phyloP scores from a whole-genome alignment of 306 rosid genomes.

The Castanea mollissima region DNA sequence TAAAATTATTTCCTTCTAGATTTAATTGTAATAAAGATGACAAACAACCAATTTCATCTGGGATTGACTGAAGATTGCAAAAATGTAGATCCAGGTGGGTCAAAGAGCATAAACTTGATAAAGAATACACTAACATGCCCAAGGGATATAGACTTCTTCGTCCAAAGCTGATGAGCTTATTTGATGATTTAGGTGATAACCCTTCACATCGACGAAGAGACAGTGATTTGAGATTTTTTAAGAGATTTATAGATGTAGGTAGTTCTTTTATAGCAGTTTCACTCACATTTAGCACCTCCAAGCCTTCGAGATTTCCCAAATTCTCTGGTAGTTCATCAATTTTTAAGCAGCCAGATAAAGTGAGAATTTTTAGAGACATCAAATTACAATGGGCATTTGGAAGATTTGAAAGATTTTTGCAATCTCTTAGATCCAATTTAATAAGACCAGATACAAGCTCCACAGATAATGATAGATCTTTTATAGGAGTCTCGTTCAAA shows the following conservation, averaged over 20 bases:
- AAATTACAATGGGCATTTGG: not conserved
- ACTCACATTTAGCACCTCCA: fast-evolving
- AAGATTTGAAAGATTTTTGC: not conserved
- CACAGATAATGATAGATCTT: fast-evolving
- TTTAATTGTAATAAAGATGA: fast-evolving
- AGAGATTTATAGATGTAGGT: fast-evolving
- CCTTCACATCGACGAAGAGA: fast-evolving
- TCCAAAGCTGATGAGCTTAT: too few species aligned
- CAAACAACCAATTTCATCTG: too few species aligned
- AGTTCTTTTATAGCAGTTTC: fast-evolving
- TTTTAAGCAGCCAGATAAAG: not conserved
- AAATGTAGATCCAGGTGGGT: fast-evolving
- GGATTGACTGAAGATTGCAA: too few species aligned
- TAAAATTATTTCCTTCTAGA: fast-evolving
- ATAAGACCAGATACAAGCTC: not conserved
- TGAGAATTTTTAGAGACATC: not conserved
- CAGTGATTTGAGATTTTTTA: fast-evolving
- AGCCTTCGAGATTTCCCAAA: too few species aligned
- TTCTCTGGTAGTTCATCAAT: not conserved
- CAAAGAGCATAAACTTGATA: too few species aligned
- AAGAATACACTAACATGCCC: too few species aligned
- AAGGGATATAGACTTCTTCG: not conserved
- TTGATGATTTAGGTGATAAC: fast-evolving
- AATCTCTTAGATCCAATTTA: not conserved
- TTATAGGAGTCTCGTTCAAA: not conserved